A percentile compares a stretch with the other conserved stretches of the same genome.
Conservation (phyloP, 2,329 filamentous ascomycete species). For the Dendryphion nanum region DNA sequence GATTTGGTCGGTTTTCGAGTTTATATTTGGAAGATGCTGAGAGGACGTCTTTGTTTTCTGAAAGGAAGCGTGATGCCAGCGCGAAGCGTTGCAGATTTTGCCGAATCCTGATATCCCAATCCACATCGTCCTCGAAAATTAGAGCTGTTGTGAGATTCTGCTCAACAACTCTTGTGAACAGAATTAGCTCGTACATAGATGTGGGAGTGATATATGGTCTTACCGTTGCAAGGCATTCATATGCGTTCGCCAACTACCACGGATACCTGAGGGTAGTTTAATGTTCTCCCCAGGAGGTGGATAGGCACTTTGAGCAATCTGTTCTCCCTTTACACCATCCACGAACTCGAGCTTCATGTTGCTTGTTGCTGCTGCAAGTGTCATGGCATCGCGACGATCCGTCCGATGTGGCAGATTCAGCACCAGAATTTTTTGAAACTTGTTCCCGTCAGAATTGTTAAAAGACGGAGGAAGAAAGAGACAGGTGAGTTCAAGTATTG, state of each 20-base stretch:
- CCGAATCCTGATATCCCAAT: constrained; percentile 30
- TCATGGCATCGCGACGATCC: constrained; percentile 54
- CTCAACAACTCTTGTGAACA: constrained; percentile 22
- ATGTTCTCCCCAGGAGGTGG: constrained; percentile 29
- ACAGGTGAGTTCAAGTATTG: too few species aligned
- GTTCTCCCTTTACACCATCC: constrained; percentile 46
- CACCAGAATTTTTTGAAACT: constrained; percentile 57
- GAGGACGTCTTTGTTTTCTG: constrained; percentile 15
- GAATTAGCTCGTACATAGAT: constrained; percentile 6
- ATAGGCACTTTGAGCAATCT: constrained; percentile 26
- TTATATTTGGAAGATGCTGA: constrained; percentile 13
- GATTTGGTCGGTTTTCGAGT: constrained; percentile 16
- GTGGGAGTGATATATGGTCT: constrained; percentile 7
- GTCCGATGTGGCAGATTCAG: constrained; percentile 53
- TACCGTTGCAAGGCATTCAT: constrained; percentile 32
- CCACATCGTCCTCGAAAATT: constrained; percentile 32
- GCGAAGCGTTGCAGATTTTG: constrained; percentile 31
- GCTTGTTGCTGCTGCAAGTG: constrained; percentile 48
- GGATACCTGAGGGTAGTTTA: constrained; percentile 23
- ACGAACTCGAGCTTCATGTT: constrained; percentile 50
- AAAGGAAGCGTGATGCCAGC: constrained; percentile 23
- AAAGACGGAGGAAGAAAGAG: too few species aligned
- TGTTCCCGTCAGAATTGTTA: too few species aligned
- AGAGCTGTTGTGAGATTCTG: constrained; percentile 32
- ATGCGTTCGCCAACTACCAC: constrained; percentile 32